A percentile compares a stretch with the other conserved stretches of the same genome.
Conservation (phyloP, 2,329 filamentous ascomycete species). For the Endothia cerciana region DNA sequence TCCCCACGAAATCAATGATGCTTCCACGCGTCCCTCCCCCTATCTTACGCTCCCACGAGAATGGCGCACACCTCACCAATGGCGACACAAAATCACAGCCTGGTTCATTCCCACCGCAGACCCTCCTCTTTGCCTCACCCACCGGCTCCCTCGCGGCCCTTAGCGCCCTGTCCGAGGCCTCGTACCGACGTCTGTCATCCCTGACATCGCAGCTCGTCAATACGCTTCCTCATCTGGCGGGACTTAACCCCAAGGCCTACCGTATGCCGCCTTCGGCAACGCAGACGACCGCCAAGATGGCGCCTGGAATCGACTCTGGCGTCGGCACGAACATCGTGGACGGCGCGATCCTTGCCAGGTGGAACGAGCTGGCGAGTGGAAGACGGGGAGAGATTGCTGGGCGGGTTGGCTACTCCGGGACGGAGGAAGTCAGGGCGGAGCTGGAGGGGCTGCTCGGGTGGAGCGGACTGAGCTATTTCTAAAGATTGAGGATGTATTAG, state of each 20-base stretch:
- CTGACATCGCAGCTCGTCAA: conserved; percentile 80
- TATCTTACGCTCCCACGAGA: conserved; percentile 40
- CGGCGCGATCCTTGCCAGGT: conserved; percentile 73
- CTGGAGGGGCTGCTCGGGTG: conserved; percentile 66
- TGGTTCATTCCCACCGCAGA: conserved; percentile 42
- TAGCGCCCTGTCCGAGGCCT: conserved; percentile 75
- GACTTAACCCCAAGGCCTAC: conserved; percentile 82
- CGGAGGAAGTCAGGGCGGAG: conserved; percentile 71
- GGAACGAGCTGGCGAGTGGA: conserved; percentile 75
- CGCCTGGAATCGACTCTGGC: conserved; percentile 59
- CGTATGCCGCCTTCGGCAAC: conserved; percentile 58
- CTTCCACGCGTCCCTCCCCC: conserved; percentile 62
- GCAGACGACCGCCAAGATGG: conserved; percentile 44
- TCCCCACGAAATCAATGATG: conserved; percentile 74
- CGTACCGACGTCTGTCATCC: conserved; percentile 82
- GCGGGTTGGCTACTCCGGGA: conserved; percentile 68
- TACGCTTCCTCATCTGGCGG: conserved; percentile 74
- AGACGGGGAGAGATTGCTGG: conserved; percentile 73
- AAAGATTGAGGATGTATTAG: neutral
- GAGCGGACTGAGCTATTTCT: conserved; percentile 64
- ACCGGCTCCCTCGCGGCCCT: conserved; percentile 79
- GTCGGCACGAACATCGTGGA: conserved; percentile 74
- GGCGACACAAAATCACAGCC: conserved; percentile 41
- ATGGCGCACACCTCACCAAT: conserved; percentile 35
- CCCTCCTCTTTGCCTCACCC: conserved; percentile 71